These are phyloP conservation scores for Vanrija sp. DNA, from an alignment of 1,284 basidiomycete species.

Conservation along the genomic window DNA sequence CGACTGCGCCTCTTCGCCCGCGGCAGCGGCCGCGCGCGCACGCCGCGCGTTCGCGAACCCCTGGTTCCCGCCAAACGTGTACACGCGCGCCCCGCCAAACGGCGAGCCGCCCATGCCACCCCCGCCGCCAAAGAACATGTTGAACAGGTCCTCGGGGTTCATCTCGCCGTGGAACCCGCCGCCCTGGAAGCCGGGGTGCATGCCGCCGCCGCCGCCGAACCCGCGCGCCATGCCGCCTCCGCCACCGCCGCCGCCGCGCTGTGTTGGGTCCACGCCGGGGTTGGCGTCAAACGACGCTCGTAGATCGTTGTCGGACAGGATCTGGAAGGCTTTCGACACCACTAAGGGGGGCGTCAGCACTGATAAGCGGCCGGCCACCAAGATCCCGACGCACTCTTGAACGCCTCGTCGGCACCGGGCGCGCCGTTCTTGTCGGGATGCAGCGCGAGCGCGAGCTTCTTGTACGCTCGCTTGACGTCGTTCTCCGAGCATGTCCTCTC, in stretches of 20 bases:
- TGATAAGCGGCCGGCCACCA: not conserved
- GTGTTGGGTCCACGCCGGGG: slow-evolving; percentile 78
- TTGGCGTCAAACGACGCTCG: slow-evolving; percentile 86
- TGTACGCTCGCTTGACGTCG: slow-evolving; percentile 95
- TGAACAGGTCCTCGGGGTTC: slow-evolving; percentile 94
- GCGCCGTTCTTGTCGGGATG: slow-evolving; percentile 99
- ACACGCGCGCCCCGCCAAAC: slow-evolving; percentile 56
- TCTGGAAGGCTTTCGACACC: slow-evolving; percentile 97
- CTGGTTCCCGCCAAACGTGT: slow-evolving; percentile 53
- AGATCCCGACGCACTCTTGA: slow-evolving; percentile 82
- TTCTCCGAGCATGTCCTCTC: slow-evolving; percentile 81
- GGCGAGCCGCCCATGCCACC: slow-evolving; percentile 52
- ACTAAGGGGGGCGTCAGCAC: slow-evolving; percentile 55
- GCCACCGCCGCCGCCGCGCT: slow-evolving; percentile 62
- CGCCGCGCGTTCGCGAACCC: slow-evolving; percentile 13
- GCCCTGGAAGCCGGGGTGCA: slow-evolving; percentile 52
- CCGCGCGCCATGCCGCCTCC: slow-evolving; percentile 56
- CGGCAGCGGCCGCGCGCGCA: slow-evolving; percentile 18
- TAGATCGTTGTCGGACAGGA: slow-evolving; percentile 88
- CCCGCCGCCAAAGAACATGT: slow-evolving; percentile 94
- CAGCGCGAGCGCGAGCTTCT: slow-evolving; percentile 89
- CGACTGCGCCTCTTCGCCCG: slow-evolving; percentile 54
- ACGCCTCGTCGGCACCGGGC: slow-evolving; percentile 96
- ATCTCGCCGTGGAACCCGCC: slow-evolving; percentile 72
- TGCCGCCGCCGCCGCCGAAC: slow-evolving; percentile 35